Percentiles rank a stretch among this genome's conserved stretches.
Evolutionary conservation across 2,329 filamentous ascomycete genomes (phyloP).

Genomic region (Rutstroemia sp.): DNA sequence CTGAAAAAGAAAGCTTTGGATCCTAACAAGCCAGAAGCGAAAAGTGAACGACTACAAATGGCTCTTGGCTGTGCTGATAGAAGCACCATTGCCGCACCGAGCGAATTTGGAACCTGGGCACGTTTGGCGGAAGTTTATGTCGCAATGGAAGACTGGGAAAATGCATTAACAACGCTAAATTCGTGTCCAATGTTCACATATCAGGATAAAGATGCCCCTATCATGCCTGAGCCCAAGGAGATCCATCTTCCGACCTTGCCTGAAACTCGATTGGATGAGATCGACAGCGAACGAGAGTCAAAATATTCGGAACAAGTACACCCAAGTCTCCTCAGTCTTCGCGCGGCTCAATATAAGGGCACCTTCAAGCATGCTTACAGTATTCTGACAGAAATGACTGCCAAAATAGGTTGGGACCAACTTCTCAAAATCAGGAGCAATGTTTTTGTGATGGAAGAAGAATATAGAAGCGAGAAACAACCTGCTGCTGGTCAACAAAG

Average conservation of each 20-base stretch:
- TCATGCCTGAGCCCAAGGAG: constrained; percentile 88
- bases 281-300: constrained; percentile 82
- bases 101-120: constrained; percentile 96
- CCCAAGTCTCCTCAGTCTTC: constrained; percentile 74
- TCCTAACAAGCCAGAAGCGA: constrained; percentile 45
- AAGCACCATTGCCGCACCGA: constrained; percentile 89
- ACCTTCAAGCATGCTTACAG: constrained; percentile 94
- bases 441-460: constrained; percentile 99
- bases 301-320: constrained; percentile 81
- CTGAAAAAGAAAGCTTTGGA: constrained; percentile 72
- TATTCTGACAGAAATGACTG: constrained; percentile 89
- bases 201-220: constrained; percentile 91
- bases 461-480: constrained; percentile 85
- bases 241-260: constrained; percentile 80
- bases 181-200: constrained; percentile 99
- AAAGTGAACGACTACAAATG: constrained; percentile 67
- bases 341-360: constrained; percentile 84
- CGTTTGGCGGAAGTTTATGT: constrained; percentile 90
- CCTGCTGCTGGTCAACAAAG: constrained; percentile 41
- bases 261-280: constrained; percentile 89
- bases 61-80: constrained; percentile 90
- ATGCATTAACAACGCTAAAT: constrained; percentile 89
- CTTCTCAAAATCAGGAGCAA: constrained; percentile 89
- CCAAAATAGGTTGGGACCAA: constrained; percentile 97
- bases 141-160: constrained; percentile 89